Evolutionary conservation across 1,284 basidiomycete genomes (phyloP).

Genomic region (Apiotrichum laibachii): DNA sequence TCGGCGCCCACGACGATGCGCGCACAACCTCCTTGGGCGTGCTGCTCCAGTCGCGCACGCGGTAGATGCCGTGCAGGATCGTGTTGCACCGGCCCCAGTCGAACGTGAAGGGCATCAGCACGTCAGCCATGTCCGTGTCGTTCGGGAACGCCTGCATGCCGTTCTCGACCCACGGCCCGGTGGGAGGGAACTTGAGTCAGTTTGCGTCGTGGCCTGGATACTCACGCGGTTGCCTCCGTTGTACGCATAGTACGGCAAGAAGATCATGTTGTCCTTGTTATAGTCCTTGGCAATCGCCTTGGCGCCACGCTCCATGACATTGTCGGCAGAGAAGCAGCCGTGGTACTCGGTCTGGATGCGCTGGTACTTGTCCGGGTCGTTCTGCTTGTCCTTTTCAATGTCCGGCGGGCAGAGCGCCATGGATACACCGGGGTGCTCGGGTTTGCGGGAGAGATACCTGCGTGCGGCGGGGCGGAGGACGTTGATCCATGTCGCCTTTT

Average conservation of each 20-base stretch:
- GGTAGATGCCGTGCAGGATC: constrained; percentile 27
- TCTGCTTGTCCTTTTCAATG: constrained; percentile 20
- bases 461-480: constrained; percentile 36
- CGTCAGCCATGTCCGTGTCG: constrained; percentile 16
- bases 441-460: constrained; percentile 26
- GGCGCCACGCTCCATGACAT: constrained; percentile 29
- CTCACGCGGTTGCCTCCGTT: constrained; percentile 4
- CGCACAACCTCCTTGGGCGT: not conserved
- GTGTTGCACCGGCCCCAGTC: constrained; percentile 46
- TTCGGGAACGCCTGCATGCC: constrained; percentile 25
- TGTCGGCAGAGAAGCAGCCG: constrained; percentile 38
- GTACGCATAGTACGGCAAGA: constrained; percentile 45
- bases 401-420: constrained; percentile 29
- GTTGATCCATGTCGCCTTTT: constrained; percentile 32
- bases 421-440: constrained; percentile 23
- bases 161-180: constrained; percentile 21
- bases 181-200: constrained; percentile 8
- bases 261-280: constrained; percentile 37
- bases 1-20: constrained; percentile 28
- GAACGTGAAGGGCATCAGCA: constrained; percentile 49
- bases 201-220: not conserved
- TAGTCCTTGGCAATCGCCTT: constrained; percentile 27
- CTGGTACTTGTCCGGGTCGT: constrained; percentile 24
- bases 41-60: constrained; percentile 13
- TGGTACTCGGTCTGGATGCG: constrained; percentile 25